Percentiles rank a stretch among this genome's conserved stretches.
These are phyloP conservation scores for Daldinia childiae DNA, from an alignment of 495 filamentous ascomycete species.

Conservation along the genomic window DNA sequence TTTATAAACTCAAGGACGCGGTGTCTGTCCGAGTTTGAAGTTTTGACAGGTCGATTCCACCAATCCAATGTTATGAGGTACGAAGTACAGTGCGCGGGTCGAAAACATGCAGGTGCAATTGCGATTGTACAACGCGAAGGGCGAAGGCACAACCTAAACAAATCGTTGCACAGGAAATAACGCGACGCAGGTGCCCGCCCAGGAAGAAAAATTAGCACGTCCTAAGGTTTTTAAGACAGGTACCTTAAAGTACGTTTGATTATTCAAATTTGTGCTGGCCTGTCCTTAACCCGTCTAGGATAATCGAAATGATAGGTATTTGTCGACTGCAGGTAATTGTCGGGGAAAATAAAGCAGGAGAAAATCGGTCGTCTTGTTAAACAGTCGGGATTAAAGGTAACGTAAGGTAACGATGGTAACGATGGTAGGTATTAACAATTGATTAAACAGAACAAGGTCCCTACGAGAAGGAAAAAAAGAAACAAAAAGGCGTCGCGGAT, in stretches of 20 bases:
- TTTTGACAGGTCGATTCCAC: conserved; percentile 14
- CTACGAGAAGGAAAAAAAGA: conserved; percentile 31
- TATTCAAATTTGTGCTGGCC: conserved; percentile 1
- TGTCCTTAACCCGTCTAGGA: conserved; percentile 4
- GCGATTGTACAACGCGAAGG: conserved; percentile 21
- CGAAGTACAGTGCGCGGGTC: conserved; percentile 29
- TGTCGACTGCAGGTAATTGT: conserved; percentile 1
- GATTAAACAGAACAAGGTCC: conserved; percentile 36
- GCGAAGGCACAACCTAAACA: conserved; percentile 30
- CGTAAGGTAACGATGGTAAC: conserved; percentile 7
- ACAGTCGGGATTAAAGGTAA: conserved; percentile 9
- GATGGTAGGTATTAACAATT: conserved; percentile 35
- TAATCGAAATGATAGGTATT: conserved; percentile 1
- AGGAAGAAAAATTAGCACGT: conserved; percentile 11
- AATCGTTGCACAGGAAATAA: conserved; percentile 30
- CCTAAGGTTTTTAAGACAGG: conserved; percentile 10
- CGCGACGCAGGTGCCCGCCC: conserved; percentile 33
- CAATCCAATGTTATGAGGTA: conserved; percentile 1
- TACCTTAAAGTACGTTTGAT: conserved; percentile 8
- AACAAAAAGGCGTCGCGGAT: conserved; percentile 24
- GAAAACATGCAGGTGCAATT: conserved; percentile 11
- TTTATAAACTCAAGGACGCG: conserved; percentile 31
- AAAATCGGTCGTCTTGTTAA: conserved; percentile 3
- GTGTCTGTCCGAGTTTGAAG: conserved; percentile 11
- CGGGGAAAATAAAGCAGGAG: not conserved